Conservation (phyloP, 164 flowering plant species). For the Houttuynia cordata region DNA sequence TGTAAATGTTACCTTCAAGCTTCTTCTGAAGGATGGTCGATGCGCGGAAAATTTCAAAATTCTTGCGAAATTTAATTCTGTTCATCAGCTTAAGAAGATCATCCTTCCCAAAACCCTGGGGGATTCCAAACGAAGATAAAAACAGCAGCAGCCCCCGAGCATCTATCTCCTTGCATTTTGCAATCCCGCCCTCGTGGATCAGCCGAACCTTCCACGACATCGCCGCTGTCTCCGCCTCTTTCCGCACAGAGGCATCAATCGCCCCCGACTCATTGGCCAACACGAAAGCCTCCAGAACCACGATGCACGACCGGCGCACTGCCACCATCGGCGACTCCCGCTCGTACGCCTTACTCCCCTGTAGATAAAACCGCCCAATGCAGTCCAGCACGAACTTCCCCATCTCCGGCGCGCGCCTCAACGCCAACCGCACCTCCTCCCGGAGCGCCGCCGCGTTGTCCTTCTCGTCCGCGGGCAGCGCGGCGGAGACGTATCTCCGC, state of each 20-base stretch:
- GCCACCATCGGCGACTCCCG: conserved; percentile 28
- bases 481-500: conserved; percentile 21
- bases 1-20: conserved; percentile 29
- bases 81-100: conserved; percentile 32
- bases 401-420: conserved; percentile 28
- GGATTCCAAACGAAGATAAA: conserved; percentile 39
- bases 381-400: conserved; percentile 35
- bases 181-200: conserved; percentile 37
- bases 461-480: conserved; percentile 3
- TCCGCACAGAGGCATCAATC: conserved; percentile 17
- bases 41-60: conserved; percentile 17
- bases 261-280: conserved; percentile 7
- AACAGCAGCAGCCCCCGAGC: conserved; percentile 46
- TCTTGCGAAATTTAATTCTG: conserved; percentile 17
- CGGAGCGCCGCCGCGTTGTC: conserved; percentile 18
- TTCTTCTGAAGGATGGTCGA: conserved; percentile 22
- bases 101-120: conserved; percentile 21
- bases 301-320: conserved; percentile 24
- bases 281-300: conserved; percentile 32
- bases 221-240: conserved; percentile 29
- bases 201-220: conserved; percentile 40
- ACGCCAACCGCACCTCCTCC: conserved; percentile 28
- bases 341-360: conserved; percentile 35
- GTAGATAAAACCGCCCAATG: conserved; percentile 37
- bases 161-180: conserved; percentile 21